Evolutionary conservation across 2,329 filamentous ascomycete genomes (phyloP), one percentile per base, ranked within the genome.

Genomic region (Aspergillus ruber): DNA sequence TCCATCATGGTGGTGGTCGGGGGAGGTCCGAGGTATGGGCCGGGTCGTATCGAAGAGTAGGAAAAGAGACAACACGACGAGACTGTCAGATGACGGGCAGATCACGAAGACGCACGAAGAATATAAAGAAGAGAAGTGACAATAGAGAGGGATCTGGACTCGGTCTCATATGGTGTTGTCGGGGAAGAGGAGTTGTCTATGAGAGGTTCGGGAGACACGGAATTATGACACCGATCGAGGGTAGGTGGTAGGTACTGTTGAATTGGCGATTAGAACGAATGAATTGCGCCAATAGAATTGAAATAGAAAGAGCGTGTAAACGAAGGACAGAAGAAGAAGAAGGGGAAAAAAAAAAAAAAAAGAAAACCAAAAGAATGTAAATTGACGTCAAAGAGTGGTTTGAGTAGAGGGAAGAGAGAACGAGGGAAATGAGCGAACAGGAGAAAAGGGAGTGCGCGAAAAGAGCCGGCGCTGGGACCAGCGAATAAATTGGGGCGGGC

Each of bases 1-100:
- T 73, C 67, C 69, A 71, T 73, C 69, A 71, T 73, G 47, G 45
- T 65, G 33, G 33, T n/a, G 33, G 33, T 17, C 33, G 17, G n/a
- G 9, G 33, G n/a, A 36, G 8, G 33, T 36, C 33, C n/a, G 13
- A 36, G 13, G 33, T 36, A 17, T 36, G 33, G 6, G 33, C n/a
- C 13, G 33, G 17, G 33, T 17, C n/a, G 17, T 17, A 36, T 17
- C 33, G n/a, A 17, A 36, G 6, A 36, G n/a, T 17, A 36, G 12
- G 33, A 36, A 17, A 36, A 10, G 17, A 7, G 12, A 36, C 13
- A 15, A 36, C 25, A 27, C 25, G 7, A 25, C 23, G 9, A 39
- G 10, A 17, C 10, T 18, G 36, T 39, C 36, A 39, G 36, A 20
- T 39, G 15, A 12, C 36, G 10, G 17, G 36, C 36, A 20, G 10